phyloP scores from a whole-genome alignment of 2,329 filamentous ascomycete species.

The Pseudocercospora macadamiae region DNA sequence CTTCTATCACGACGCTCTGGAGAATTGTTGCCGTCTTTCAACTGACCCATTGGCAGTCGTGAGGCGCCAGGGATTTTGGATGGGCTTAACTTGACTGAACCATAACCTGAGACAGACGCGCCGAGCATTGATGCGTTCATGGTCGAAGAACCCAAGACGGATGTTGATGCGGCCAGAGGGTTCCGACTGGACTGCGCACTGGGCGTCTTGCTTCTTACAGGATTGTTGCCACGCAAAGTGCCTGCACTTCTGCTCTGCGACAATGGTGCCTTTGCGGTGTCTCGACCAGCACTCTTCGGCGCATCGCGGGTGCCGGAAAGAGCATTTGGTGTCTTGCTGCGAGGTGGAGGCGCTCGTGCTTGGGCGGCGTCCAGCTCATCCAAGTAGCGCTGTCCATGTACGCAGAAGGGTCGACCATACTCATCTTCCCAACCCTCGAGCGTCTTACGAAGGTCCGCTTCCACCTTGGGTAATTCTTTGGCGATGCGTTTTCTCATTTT shows the following conservation, averaged over 20 bases:
- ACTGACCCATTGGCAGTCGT: slow-evolving; percentile 68
- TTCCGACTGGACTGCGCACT: slow-evolving; percentile 40
- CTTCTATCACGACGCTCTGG: slow-evolving; percentile 66
- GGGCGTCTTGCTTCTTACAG: slow-evolving; percentile 49
- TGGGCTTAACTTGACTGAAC: slow-evolving; percentile 52
- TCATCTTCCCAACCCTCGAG: slow-evolving; percentile 91
- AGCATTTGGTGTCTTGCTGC: slow-evolving; percentile 66
- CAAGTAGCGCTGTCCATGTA: slow-evolving; percentile 88
- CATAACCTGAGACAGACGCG: slow-evolving; percentile 23
- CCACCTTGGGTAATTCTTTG: slow-evolving; percentile 92
- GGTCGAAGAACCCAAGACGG: slow-evolving; percentile 42
- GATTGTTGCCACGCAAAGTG: slow-evolving; percentile 47
- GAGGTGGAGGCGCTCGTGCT: slow-evolving; percentile 58
- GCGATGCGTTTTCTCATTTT: slow-evolving; percentile 98
- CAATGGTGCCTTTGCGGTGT: slow-evolving; percentile 14
- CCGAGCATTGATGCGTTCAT: slow-evolving; percentile 18
- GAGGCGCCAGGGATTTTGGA: slow-evolving; percentile 65
- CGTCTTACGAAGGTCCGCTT: slow-evolving; percentile 77
- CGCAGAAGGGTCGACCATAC: slow-evolving; percentile 88
- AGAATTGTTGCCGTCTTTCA: slow-evolving; percentile 75
- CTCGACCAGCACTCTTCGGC: slow-evolving; percentile 34
- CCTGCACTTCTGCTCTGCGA: slow-evolving; percentile 38
- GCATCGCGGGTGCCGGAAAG: slow-evolving; percentile 32
- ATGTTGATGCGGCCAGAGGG: slow-evolving; percentile 32
- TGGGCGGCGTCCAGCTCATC: slow-evolving; percentile 74